Conservation (phyloP, 768 basidiomycete species). For the Leccinum fibrillosum region DNA sequence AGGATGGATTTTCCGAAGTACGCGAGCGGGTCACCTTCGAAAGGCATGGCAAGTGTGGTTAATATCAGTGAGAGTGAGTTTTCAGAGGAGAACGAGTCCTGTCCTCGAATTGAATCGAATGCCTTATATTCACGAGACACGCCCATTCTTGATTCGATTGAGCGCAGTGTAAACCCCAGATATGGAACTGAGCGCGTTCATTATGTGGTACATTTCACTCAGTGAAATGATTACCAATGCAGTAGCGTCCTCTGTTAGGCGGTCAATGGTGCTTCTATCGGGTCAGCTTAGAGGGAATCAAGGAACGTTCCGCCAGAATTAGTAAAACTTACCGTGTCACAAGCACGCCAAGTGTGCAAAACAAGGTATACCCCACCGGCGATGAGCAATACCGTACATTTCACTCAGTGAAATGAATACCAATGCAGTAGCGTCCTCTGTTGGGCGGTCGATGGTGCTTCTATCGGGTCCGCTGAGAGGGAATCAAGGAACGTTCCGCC, state of each 20-base stretch:
- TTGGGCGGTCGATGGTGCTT: neutral
- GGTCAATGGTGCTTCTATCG: no score
- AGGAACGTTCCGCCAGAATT: neutral
- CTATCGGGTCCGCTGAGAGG: neutral
- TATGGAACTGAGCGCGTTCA: neutral
- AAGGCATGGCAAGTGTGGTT: slow-evolving; percentile 3
- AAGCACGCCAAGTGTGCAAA: neutral
- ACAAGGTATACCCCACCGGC: neutral
- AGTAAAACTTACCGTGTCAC: neutral
- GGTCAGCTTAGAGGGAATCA: neutral
- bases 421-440: neutral
- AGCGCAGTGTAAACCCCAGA: neutral
- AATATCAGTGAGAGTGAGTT: neutral
- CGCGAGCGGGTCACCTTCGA: slow-evolving; percentile 16
- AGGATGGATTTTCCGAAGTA: slow-evolving; percentile 14
- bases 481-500: neutral
- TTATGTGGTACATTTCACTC: neutral
- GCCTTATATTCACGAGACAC: neutral
- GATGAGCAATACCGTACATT: neutral
- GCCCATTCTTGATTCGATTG: neutral
- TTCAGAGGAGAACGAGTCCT: neutral
- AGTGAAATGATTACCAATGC: neutral
- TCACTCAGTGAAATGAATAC: neutral
- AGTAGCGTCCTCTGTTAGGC: neutral
- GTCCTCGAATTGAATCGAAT: neutral